A percentile compares a stretch with the other conserved stretches of the same genome.
Conservation (phyloP, 2,329 filamentous ascomycete genomes). For the Chaetoscypha palmicola region DNA sequence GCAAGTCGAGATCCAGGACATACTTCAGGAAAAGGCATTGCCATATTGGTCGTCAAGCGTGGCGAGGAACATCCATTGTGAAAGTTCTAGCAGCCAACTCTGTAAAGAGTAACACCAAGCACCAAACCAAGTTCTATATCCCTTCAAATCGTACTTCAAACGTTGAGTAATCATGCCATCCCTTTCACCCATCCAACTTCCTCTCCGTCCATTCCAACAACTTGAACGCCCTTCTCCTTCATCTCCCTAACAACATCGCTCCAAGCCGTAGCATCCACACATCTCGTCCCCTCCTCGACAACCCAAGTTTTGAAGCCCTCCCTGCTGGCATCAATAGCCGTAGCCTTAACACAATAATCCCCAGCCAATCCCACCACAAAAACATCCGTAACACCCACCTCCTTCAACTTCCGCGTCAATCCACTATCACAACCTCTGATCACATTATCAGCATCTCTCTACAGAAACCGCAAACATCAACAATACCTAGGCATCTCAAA, state of each 20-base stretch:
- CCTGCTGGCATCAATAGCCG: conserved; percentile 67
- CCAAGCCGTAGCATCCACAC: conserved; percentile 61
- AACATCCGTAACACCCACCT: conserved; percentile 62
- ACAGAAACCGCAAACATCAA: no score
- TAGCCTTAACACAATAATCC: conserved; percentile 78
- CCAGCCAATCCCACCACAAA: conserved; percentile 80
- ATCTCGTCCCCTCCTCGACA: conserved; percentile 68
- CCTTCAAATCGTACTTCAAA: background rate
- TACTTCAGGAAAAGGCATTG: no score
- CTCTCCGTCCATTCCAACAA: conserved; percentile 51
- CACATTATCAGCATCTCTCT: no score
- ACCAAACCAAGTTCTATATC: background rate
- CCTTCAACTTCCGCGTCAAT: conserved; percentile 51
- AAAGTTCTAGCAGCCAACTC: no score
- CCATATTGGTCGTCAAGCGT: no score
- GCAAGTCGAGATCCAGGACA: no score
- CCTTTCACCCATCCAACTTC: conserved; percentile 46
- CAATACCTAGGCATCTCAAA: no score
- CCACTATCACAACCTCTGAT: conserved; percentile 55
- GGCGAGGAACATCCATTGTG: no score
- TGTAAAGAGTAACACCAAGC: no score
- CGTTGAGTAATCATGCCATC: background rate
- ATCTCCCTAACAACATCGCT: conserved; percentile 45
- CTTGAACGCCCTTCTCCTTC: conserved; percentile 48
- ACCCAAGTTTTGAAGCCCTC: conserved; percentile 74